Evolutionary conservation across 1,284 basidiomycete genomes (phyloP).

Genomic region (Ganoderma sinense): DNA sequence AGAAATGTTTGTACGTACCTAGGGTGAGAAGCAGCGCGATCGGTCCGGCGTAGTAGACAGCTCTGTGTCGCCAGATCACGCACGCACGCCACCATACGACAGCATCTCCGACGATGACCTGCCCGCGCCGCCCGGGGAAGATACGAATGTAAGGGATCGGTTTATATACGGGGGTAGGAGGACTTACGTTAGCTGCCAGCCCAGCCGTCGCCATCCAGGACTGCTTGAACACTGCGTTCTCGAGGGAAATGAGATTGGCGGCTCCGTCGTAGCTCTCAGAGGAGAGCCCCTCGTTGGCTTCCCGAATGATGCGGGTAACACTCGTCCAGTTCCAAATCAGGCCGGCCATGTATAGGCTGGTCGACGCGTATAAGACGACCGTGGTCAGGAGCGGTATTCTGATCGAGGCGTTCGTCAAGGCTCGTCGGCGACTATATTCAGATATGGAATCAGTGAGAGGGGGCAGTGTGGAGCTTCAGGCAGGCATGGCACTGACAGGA

Average conservation of each 20-base stretch:
- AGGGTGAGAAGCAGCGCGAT: slow-evolving; percentile 11
- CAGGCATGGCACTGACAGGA: background rate
- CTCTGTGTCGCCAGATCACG: slow-evolving; percentile 7
- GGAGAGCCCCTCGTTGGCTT: background rate
- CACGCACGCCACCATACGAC: slow-evolving; percentile 16
- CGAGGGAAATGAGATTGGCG: background rate
- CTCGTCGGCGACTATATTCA: background rate
- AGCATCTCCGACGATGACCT: slow-evolving; percentile 9
- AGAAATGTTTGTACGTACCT: slow-evolving; percentile 4
- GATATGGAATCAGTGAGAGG: background rate
- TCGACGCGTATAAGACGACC: background rate
- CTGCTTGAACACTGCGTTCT: background rate
- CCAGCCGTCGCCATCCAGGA: background rate
- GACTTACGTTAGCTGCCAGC: background rate
- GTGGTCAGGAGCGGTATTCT: background rate
- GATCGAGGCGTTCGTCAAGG: background rate
- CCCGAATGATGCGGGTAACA: background rate
- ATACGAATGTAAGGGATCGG: background rate
- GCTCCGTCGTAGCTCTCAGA: background rate
- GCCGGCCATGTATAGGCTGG: background rate
- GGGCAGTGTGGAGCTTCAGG: background rate
- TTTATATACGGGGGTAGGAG: too few species aligned
- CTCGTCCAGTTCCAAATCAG: background rate
- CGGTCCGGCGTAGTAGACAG: background rate
- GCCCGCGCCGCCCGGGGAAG: too few species aligned